Conservation (phyloP, 2,329 filamentous ascomycete species). For the Penicillium sp. region DNA sequence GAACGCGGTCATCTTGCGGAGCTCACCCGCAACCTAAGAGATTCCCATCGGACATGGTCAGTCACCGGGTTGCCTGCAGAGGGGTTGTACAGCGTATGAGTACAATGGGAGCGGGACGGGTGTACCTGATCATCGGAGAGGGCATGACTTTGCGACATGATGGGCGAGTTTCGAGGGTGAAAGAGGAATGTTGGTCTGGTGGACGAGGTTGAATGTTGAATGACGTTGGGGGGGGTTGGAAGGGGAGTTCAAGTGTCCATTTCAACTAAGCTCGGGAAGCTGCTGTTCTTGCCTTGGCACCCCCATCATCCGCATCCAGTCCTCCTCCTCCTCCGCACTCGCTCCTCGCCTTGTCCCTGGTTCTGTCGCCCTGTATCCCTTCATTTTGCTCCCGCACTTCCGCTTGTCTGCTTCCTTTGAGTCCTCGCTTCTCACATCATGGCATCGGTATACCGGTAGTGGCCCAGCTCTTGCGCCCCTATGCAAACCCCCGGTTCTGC, state of each 20-base stretch:
- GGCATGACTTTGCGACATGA: constrained; percentile 89
- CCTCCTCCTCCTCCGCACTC: constrained; percentile 3
- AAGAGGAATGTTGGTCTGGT: constrained; percentile 17
- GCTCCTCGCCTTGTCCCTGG: constrained; percentile 5
- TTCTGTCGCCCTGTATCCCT: neutral
- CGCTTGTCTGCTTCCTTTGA: neutral
- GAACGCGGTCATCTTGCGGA: constrained; percentile 99
- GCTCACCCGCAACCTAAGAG: constrained; percentile 85
- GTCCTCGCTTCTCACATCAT: constrained; percentile 14
- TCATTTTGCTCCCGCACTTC: neutral
- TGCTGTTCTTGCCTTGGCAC: constrained; percentile 21
- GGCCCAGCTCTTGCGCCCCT: constrained; percentile 7
- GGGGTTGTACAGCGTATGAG: neutral
- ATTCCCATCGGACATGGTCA: constrained; percentile 15
- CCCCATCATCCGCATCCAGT: constrained; percentile 22
- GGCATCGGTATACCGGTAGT: constrained; percentile 24
- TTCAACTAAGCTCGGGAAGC: constrained; percentile 27
- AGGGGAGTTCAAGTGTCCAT: constrained; percentile 24
- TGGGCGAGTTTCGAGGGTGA: constrained; percentile 46
- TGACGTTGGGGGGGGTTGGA: constrained; percentile 21
- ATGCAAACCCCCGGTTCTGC: constrained; percentile 37
- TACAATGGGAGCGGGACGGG: neutral
- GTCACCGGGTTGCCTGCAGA: constrained; percentile 8
- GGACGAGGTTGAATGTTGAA: constrained; percentile 18
- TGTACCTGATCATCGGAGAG: constrained; percentile 95